These are phyloP conservation scores for Geum urbanum DNA, from an alignment of 306 rosid species.

Conservation along the genomic window DNA sequence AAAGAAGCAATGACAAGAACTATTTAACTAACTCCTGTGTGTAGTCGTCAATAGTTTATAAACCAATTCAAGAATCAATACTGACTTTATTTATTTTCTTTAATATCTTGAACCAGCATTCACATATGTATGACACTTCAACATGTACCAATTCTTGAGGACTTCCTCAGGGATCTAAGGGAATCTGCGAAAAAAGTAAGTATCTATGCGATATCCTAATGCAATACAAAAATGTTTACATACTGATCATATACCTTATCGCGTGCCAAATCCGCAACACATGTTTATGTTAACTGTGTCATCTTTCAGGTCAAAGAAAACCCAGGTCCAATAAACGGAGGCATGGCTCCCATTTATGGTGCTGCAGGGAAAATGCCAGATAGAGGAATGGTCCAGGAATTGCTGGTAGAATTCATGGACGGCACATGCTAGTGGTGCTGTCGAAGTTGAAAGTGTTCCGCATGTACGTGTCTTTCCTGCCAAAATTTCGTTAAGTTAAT, in stretches of 20 bases:
- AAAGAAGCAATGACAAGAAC: not conserved
- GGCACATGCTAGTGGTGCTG: conserved; percentile 56
- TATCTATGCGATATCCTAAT: conserved; percentile 13
- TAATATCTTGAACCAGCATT: conserved; percentile 51
- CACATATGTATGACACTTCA: conserved; percentile 93
- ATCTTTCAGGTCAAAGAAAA: conserved; percentile 69
- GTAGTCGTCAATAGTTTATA: not conserved
- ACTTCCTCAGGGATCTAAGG: conserved; percentile 62
- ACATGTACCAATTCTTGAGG: conserved; percentile 63
- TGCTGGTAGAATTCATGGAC: conserved; percentile 88
- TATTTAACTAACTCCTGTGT: not conserved
- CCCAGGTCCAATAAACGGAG: conserved; percentile 91
- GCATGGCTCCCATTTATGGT: conserved; percentile 89
- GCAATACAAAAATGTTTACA: not conserved
- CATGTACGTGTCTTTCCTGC: conserved; percentile 2
- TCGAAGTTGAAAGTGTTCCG: not conserved
- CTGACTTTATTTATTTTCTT: conserved; percentile 19
- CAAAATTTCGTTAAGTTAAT: conserved; percentile 17
- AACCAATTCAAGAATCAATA: not conserved
- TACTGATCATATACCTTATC: not conserved
- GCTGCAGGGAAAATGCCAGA: conserved; percentile 99
- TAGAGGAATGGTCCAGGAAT: conserved; percentile 73
- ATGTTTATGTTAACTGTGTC: not conserved
- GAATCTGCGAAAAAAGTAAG: conserved; percentile 80
- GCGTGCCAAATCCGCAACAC: not conserved